These are phyloP conservation scores for Circinella minor DNA, from an alignment of 371 early-diverging fungal species.

Conservation along the genomic window DNA sequence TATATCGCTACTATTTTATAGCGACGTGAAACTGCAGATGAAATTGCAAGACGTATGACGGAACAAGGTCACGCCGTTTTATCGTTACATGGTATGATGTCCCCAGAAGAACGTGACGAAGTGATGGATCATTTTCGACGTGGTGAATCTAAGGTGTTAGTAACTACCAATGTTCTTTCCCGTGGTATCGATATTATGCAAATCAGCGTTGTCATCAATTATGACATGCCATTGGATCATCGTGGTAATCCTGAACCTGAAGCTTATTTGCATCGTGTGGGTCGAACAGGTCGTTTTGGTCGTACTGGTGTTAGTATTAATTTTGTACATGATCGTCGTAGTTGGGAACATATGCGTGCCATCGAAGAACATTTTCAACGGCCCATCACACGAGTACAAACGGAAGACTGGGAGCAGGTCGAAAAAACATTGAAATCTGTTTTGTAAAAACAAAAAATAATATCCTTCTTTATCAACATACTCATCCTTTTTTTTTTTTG, in stretches of 20 bases:
- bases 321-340: conserved; percentile 85
- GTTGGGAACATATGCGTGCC: conserved; percentile 72
- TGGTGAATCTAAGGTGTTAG: conserved; percentile 92
- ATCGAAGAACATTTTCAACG: conserved; percentile 81
- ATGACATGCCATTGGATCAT: conserved; percentile 87
- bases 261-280: conserved; percentile 98
- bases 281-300: conserved; percentile 99
- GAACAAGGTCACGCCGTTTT: conserved; percentile 85
- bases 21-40: conserved; percentile 84
- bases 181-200: conserved; percentile 98
- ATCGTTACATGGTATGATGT: conserved; percentile 90
- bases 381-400: conserved; percentile 77
- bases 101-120: conserved; percentile 83
- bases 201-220: conserved; percentile 98
- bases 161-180: conserved; percentile 96
- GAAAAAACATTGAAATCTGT: conserved; percentile 73
- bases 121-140: conserved; percentile 93
- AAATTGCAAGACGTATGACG: conserved; percentile 77
- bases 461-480: neutral
- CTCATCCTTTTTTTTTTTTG: neutral
- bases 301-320: conserved; percentile 96
- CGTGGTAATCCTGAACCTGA: conserved; percentile 78
- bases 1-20: conserved; percentile 17
- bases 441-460: conserved; percentile 6
- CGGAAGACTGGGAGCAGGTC: conserved; percentile 77